Percentiles rank a stretch among this genome's conserved stretches.
Evolutionary conservation across 164 flowering plant species (phyloP).

Genomic region (Houttuynia cordata): DNA sequence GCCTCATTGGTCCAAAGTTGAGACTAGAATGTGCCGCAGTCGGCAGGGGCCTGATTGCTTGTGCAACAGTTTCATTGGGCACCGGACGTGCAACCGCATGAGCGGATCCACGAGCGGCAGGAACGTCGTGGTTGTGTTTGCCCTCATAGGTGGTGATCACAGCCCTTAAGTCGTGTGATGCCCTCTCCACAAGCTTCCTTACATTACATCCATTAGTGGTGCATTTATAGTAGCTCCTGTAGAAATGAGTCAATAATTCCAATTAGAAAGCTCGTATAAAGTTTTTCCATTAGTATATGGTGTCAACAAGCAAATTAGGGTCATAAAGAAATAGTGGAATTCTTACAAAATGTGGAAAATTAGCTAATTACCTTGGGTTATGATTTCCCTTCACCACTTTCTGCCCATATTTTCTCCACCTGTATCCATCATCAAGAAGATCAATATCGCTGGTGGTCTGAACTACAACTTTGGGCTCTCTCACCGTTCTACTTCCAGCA

Average conservation of each 20-base stretch:
- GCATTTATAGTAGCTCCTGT: slow-evolving; percentile 91
- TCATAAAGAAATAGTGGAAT: too few species aligned
- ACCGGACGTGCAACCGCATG: slow-evolving; percentile 18
- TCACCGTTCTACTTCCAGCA: slow-evolving; percentile 56
- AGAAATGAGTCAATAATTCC: neutral
- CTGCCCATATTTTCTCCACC: slow-evolving; percentile 95
- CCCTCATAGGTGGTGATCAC: slow-evolving; percentile 92
- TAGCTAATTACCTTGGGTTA: slow-evolving; percentile 52
- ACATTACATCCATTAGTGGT: slow-evolving; percentile 61
- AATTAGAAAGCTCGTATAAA: neutral
- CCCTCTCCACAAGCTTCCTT: slow-evolving; percentile 81
- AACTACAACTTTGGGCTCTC: slow-evolving; percentile 80
- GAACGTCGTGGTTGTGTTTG: slow-evolving; percentile 91
- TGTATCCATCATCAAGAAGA: slow-evolving; percentile 81
- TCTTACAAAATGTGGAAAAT: too few species aligned
- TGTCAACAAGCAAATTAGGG: too few species aligned
- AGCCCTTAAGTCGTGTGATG: slow-evolving; percentile 62
- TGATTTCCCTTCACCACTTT: slow-evolving; percentile 94
- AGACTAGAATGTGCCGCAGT: slow-evolving; percentile 9
- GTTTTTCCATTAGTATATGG: neutral
- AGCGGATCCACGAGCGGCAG: slow-evolving; percentile 58
- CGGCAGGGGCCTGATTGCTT: slow-evolving; percentile 31
- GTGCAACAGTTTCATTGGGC: slow-evolving; percentile 5
- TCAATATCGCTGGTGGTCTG: slow-evolving; percentile 88
- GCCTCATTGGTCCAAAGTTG: slow-evolving; percentile 24